phyloP scores from a whole-genome alignment of 139 green algal species.

The Coelastrella sp. region DNA sequence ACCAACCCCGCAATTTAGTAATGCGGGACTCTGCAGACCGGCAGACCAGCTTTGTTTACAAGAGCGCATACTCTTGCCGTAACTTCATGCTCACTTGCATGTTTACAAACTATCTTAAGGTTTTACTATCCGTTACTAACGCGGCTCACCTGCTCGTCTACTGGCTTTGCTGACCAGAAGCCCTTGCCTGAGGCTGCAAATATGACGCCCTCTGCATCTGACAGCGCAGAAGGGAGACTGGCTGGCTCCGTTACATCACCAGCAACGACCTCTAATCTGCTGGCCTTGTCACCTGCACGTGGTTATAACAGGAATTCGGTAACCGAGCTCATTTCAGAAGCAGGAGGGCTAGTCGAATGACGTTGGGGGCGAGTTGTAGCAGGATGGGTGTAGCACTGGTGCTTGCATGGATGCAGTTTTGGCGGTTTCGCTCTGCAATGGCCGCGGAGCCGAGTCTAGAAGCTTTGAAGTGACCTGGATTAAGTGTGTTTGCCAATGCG shows the following conservation, averaged over 20 bases:
- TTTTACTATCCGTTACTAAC: no score
- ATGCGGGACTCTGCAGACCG: slow-evolving; percentile 49
- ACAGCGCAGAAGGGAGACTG: slow-evolving; percentile 23
- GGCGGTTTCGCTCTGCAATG: background rate
- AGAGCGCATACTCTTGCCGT: no score
- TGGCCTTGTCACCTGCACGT: background rate
- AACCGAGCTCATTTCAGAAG: no score
- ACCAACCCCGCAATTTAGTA: no score
- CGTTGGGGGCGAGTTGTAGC: no score
- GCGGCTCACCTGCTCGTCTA: slow-evolving; percentile 66
- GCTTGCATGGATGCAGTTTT: background rate
- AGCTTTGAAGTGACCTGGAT: no score
- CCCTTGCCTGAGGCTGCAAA: slow-evolving; percentile 69
- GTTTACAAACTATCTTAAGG: background rate
- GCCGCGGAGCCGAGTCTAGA: no score
- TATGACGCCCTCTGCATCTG: slow-evolving; percentile 53
- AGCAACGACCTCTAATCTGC: slow-evolving; percentile 53
- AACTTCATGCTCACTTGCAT: no score
- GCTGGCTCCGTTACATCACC: slow-evolving; percentile 68
- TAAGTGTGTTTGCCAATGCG: no score
- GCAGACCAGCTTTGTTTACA: slow-evolving; percentile 41
- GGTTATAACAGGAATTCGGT: no score
- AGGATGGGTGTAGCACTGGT: no score
- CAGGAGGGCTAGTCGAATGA: no score
- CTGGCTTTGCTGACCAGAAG: slow-evolving; percentile 63